Evolutionary conservation across 2,329 filamentous ascomycete species (phyloP), one percentile per base, ranked within the genome.

Genomic region (Westerdykella aurantiaca): DNA sequence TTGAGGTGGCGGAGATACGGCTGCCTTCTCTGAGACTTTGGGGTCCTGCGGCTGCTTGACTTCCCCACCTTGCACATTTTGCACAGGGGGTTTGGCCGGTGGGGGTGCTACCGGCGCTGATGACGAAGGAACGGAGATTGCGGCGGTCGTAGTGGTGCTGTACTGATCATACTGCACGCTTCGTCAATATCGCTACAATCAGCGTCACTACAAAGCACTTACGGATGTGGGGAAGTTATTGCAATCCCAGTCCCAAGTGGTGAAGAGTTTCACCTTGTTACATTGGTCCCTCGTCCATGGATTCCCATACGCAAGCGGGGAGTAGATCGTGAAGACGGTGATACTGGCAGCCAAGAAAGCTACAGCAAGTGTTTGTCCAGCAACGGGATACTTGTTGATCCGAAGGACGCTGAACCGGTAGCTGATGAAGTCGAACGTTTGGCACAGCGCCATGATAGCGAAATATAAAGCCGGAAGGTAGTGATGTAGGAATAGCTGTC

Each of bases 381-480:
- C 74, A 29, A 82, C 68, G 10, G 88, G 86, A 52, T 79, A 80
- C 52, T 86, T 78, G 44, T 79, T 82, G 34, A 90, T 69, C 16
- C 85, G 82, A 40, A 89, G 69, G 23, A 79, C 72, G 37, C 78
- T 73, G 54, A 95, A 76, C 38, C 93, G 84, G 54, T 82, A 83
- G 46, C 86, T 86, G 43, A 81, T 66, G 61, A 89, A 96, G 70
- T 98, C 93, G 69, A 88, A 91, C 39, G 86, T 79, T 69, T 97
- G 91, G 68, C 85, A 93, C 44, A 96, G 78, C 7, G 86, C 83
- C 54, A 97, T 83, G 59, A 98, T 82, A 50, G 86, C 89, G 66
- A 98, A 98, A 73, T 95, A 95, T 12, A 98, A 80, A 2, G 93
- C 93, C 0, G 93, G 93, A 70, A 98, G 93, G 70, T 98, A 98